These are phyloP conservation scores for Linum usitatissimum DNA, from an alignment of 345 rosid species.

Conservation along the genomic window DNA sequence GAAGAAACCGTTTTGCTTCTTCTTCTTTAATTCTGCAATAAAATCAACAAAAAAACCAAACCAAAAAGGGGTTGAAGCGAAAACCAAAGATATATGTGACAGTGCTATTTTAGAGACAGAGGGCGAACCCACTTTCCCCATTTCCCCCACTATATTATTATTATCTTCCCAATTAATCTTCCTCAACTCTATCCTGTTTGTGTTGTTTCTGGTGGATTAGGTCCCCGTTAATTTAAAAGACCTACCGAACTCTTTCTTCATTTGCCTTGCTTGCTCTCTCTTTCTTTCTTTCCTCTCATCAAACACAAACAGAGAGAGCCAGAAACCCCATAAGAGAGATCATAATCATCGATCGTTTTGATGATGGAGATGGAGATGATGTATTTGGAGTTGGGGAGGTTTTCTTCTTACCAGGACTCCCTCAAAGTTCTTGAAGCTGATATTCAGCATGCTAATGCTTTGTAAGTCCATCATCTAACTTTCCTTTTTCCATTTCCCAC, in stretches of 20 bases:
- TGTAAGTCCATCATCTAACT: slow-evolving; percentile 25
- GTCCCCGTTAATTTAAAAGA: background rate
- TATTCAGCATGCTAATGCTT: slow-evolving; percentile 36
- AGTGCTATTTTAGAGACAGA: background rate
- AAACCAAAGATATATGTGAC: no score
- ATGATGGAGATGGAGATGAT: slow-evolving; percentile 11
- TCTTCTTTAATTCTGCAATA: slow-evolving; percentile 3
- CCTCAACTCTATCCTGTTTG: background rate
- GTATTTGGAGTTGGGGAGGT: slow-evolving; percentile 23
- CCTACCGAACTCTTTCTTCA: background rate
- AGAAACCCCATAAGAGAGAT: no score
- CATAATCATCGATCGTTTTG: background rate
- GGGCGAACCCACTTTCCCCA: background rate
- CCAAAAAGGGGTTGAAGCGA: background rate
- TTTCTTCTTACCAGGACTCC: slow-evolving; percentile 32
- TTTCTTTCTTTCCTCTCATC: background rate
- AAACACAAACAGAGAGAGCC: background rate
- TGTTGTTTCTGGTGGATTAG: slow-evolving; percentile 9
- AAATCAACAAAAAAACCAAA: background rate
- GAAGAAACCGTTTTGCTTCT: slow-evolving; percentile 3
- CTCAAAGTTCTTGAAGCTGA: slow-evolving; percentile 35
- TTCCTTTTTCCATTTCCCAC: background rate
- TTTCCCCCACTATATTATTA: background rate
- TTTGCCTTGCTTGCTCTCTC: no score
- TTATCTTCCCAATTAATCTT: background rate